These are phyloP conservation scores for Epichloe sp. DNA, from an alignment of 2,329 filamentous ascomycete species.

Conservation along the genomic window DNA sequence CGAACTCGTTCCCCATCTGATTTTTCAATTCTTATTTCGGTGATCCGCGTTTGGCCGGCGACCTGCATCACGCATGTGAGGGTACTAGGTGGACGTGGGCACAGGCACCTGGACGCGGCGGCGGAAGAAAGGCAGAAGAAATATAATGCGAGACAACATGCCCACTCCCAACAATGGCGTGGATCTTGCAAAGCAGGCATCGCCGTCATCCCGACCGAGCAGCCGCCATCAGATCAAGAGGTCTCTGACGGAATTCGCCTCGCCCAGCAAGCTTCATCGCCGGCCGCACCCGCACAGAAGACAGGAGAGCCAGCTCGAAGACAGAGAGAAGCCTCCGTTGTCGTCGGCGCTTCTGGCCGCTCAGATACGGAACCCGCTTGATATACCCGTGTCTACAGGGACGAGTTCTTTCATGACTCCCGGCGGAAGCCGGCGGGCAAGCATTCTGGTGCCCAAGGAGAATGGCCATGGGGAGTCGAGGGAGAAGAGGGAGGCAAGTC, in stretches of 20 bases:
- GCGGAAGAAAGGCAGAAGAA: neutral
- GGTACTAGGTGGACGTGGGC: neutral
- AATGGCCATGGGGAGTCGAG: constrained; percentile 19
- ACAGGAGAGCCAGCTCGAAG: constrained; percentile 16
- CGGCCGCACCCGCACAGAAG: constrained; percentile 22
- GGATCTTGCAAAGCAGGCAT: neutral
- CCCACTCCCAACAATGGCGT: constrained; percentile 4
- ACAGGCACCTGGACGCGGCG: neutral
- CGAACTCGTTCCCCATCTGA: neutral
- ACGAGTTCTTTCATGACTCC: constrained; percentile 30
- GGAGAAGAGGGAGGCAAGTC: constrained; percentile 29
- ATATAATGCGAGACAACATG: constrained; percentile 3
- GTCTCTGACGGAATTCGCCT: constrained; percentile 41
- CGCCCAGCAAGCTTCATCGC: constrained; percentile 30
- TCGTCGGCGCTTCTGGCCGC: constrained; percentile 7
- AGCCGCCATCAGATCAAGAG: constrained; percentile 40
- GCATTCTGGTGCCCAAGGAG: constrained; percentile 23
- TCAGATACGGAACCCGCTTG: constrained; percentile 27
- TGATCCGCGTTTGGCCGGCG: neutral
- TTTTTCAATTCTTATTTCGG: neutral
- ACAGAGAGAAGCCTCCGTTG: constrained; percentile 11
- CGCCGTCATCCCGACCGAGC: constrained; percentile 11
- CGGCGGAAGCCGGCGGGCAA: constrained; percentile 30
- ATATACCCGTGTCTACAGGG: constrained; percentile 31
- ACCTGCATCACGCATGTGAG: constrained; percentile 3